Evolutionary conservation across 2,329 filamentous ascomycete species (phyloP).

Genomic region (Clathrospora elynae): DNA sequence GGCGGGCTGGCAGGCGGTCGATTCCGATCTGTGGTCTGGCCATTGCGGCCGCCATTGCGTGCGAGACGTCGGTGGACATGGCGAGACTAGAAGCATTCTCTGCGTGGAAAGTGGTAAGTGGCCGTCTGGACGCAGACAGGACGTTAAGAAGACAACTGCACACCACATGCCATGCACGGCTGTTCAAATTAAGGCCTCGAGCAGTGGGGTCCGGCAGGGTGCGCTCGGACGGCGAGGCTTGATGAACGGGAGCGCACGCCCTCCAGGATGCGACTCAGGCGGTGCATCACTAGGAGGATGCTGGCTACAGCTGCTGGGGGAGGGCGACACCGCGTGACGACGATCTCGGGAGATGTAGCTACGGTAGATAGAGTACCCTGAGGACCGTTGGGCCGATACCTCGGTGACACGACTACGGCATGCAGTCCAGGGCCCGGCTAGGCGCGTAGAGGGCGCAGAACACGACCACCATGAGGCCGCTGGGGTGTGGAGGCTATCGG

Average conservation of each 20-base stretch:
- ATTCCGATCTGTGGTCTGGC: constrained; percentile 80
- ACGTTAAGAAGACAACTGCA: constrained; percentile 33
- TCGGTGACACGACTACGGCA: background rate
- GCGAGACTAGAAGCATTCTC: constrained; percentile 43
- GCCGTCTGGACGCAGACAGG: constrained; percentile 20
- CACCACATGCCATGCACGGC: constrained; percentile 34
- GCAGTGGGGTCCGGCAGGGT: constrained; percentile 36
- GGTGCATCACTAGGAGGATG: constrained; percentile 16
- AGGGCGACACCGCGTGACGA: constrained; percentile 35
- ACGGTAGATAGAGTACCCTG: constrained; percentile 16
- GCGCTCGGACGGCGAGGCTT: constrained; percentile 38
- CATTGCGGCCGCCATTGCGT: constrained; percentile 55
- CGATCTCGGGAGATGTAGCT: constrained; percentile 36
- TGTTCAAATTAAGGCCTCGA: constrained; percentile 50
- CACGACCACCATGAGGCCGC: constrained; percentile 25
- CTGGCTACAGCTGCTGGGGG: constrained; percentile 19
- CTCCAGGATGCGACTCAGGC: constrained; percentile 38
- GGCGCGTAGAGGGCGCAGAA: constrained; percentile 22
- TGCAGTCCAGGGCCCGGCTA: constrained; percentile 1
- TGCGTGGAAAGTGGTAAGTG: constrained; percentile 30
- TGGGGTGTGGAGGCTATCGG: constrained; percentile 15
- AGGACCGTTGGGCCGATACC: constrained; percentile 18
- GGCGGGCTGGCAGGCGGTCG: constrained; percentile 73
- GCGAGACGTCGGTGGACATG: constrained; percentile 42
- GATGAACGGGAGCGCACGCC: constrained; percentile 40